Conservation (phyloP, 305 asterid species). For the Rubia balearica region DNA sequence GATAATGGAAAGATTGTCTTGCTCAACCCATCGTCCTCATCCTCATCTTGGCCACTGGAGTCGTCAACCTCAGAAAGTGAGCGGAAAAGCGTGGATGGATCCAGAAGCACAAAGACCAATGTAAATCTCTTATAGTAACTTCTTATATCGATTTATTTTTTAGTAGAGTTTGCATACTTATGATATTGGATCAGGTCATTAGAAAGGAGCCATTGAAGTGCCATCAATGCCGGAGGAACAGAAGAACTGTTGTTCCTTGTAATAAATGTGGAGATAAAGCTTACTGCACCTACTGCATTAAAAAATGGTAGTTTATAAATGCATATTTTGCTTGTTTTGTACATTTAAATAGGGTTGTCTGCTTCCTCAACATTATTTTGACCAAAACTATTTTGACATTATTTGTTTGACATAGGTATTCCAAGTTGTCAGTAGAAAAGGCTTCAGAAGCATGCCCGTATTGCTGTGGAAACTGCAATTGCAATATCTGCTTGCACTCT, state of each 20-base stretch:
- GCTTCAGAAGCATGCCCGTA: slow-evolving; percentile 60
- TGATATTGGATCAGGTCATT: slow-evolving; percentile 7
- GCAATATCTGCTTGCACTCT: slow-evolving; percentile 73
- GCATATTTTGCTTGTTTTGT: slow-evolving; percentile 7
- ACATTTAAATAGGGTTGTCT: background rate
- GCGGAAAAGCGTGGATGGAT: slow-evolving; percentile 3
- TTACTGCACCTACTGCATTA: slow-evolving; percentile 75
- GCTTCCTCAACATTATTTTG: background rate
- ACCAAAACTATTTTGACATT: background rate
- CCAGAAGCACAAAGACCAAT: slow-evolving; percentile 3
- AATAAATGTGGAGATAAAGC: slow-evolving; percentile 42
- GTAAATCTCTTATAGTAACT: slow-evolving; percentile 7
- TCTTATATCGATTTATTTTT: background rate
- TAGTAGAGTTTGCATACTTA: background rate
- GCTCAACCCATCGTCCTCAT: slow-evolving; percentile 13
- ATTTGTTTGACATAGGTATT: slow-evolving; percentile 48
- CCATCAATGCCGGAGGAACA: slow-evolving; percentile 29
- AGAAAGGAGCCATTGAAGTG: slow-evolving; percentile 11
- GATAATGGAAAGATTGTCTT: background rate
- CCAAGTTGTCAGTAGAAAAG: slow-evolving; percentile 46
- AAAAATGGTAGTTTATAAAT: slow-evolving; percentile 49
- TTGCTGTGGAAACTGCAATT: slow-evolving; percentile 75
- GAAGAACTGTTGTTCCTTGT: slow-evolving; percentile 67
- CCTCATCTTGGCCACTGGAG: slow-evolving; percentile 12
- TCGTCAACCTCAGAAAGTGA: slow-evolving; percentile 7